Base-by-base conservation (phyloP, 2,329 filamentous ascomycete genomes). In the Thielaviopsis punctulata region DNA sequence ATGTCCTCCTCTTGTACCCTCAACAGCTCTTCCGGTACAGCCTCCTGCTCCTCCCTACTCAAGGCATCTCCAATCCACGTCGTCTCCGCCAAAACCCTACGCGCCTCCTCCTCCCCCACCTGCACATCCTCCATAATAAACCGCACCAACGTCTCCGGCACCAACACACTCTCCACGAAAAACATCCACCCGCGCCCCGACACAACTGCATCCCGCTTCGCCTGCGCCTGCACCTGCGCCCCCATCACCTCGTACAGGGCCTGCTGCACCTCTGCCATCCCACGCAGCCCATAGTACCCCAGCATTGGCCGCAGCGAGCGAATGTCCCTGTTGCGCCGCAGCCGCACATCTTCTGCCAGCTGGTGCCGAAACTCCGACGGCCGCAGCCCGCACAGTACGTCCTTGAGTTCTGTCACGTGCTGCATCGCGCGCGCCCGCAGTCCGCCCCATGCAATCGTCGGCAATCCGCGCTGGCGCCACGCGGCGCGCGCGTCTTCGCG, bases 281-380 rank as follows among this genome's bases (percentile, higher is more conserved):
- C 88, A 19, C 80, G 76, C 2, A 81, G 75, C 1, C 88, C 88
- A 65, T 94, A 95, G 65, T 94, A 95, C 0, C 88, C 88, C 9
- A 84, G 84, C 2, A 76, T 70, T 73, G 48, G 73, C 67, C 49
- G 72, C 78, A 55, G 77, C 73, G 49, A 25, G 2, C 77, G 68
- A 52, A 84, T 67, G 23, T 75, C 82, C 50, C 76, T 72, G 25
- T 75, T 76, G 60, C 74, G 71, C 12, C 80, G 81, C 2, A 68
- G 64, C 52, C 72, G 71, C 44, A 84, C 68, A 12, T 68, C 73
- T 3, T 72, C 67, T 4, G 71, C 72, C 22, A 86, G 68, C 1
- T 71, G 59, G 9, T 73, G 67, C 13, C 80, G 71, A 60, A 79
- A 92, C 60, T 80, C 70, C 3, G 81, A 86, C 7, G 62, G 59